Evolutionary conservation across 2,329 filamentous ascomycete genomes (phyloP).

Genomic region (Cladobotryum protrusum): DNA sequence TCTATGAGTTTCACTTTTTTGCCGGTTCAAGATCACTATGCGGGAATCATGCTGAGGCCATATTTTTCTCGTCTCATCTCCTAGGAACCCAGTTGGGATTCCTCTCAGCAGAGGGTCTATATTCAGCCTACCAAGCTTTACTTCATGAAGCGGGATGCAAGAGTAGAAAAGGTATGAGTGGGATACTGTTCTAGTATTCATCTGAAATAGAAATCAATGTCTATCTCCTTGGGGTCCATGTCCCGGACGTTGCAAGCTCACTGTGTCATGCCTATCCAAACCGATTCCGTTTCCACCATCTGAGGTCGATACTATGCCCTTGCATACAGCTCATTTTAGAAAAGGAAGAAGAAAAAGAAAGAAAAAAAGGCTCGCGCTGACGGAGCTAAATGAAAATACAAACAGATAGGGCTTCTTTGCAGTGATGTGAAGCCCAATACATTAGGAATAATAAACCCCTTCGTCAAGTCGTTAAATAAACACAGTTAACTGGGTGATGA

Average conservation of each 20-base stretch:
- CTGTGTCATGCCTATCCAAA: not conserved
- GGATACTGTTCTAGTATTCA: not conserved
- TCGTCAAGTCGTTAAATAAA: conserved; percentile 11
- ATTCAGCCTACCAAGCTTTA: not conserved
- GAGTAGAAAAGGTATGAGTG: not conserved
- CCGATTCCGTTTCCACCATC: not conserved
- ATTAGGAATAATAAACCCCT: conserved; percentile 6
- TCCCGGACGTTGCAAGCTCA: not conserved
- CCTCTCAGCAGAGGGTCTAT: too few species aligned
- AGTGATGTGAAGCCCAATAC: conserved; percentile 6
- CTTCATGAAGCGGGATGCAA: conserved; percentile 1
- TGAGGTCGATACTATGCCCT: not conserved
- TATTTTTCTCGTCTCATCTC: too few species aligned
- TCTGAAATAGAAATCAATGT: not conserved
- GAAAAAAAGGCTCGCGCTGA: conserved; percentile 6
- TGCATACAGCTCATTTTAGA: not conserved
- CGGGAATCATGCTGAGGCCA: too few species aligned
- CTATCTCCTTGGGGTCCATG: not conserved
- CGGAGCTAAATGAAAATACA: too few species aligned
- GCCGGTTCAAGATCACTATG: too few species aligned
- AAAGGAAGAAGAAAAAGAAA: not conserved
- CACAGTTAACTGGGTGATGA: not conserved
- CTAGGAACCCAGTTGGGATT: too few species aligned
- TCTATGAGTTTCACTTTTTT: not conserved
- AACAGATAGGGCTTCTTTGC: not conserved